These are phyloP conservation scores for Periglandula ipomoeae DNA, from an alignment of 2,329 filamentous ascomycete genomes.

Conservation along the genomic window DNA sequence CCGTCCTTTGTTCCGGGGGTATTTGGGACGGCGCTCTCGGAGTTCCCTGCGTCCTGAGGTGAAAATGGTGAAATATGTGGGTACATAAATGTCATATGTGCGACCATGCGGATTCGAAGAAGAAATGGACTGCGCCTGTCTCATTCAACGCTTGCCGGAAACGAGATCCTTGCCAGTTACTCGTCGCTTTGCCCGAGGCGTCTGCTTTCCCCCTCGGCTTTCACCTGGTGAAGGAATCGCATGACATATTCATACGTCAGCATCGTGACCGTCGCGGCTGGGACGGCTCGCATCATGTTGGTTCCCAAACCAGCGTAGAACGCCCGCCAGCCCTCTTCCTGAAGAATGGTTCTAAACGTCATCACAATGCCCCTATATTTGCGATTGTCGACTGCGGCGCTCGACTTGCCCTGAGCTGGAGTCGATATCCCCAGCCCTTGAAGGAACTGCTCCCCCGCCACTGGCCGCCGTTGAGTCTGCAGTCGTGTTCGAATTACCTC, in stretches of 20 bases:
- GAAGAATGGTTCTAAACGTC: conserved; percentile 76
- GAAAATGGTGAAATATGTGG: not conserved
- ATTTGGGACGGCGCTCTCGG: not conserved
- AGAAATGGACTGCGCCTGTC: not conserved
- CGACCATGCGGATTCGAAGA: conserved; percentile 9
- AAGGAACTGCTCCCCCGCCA: conserved; percentile 43
- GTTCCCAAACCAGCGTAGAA: conserved; percentile 97
- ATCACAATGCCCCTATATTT: conserved; percentile 72
- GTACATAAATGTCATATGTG: not conserved
- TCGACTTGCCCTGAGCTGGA: conserved; percentile 16
- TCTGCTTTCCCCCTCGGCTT: conserved; percentile 29
- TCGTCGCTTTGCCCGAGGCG: conserved; percentile 12
- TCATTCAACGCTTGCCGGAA: not conserved
- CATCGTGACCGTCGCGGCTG: conserved; percentile 94
- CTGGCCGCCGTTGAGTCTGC: conserved; percentile 80
- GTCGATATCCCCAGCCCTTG: conserved; percentile 39
- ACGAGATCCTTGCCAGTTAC: not conserved
- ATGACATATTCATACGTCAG: conserved; percentile 83
- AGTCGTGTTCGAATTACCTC: conserved; percentile 90
- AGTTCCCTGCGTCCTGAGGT: conserved; percentile 4
- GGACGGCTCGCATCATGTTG: conserved; percentile 93
- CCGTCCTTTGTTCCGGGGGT: conserved; percentile 12
- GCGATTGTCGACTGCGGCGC: conserved; percentile 21
- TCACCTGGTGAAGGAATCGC: conserved; percentile 38
- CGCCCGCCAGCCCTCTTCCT: conserved; percentile 89